Conservation (phyloP, 345 rosid species). For the Salix arbutifolia region DNA sequence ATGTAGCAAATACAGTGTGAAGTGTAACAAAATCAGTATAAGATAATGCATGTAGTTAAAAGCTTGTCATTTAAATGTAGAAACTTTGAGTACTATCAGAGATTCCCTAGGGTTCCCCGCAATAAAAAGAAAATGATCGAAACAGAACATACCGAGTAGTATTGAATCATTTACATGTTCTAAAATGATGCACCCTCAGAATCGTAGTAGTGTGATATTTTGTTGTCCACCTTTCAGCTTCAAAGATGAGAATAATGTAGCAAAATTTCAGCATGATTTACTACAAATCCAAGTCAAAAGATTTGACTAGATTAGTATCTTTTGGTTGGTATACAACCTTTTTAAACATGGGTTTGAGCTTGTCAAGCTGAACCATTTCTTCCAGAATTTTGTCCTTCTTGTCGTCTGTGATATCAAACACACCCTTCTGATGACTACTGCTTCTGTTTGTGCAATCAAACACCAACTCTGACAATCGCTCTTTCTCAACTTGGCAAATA, state of each 20-base stretch:
- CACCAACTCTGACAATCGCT: slow-evolving; percentile 47
- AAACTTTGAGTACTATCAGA: not conserved
- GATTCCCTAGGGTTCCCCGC: not conserved
- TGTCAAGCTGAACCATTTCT: slow-evolving; percentile 22
- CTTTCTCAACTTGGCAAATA: slow-evolving; percentile 47
- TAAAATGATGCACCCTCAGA: not conserved
- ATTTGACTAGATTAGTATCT: slow-evolving; percentile 18
- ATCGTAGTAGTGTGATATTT: not conserved
- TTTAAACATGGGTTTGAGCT: slow-evolving; percentile 21
- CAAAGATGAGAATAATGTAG: not conserved
- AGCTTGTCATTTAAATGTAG: not conserved
- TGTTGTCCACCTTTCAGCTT: not conserved
- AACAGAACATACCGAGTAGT: not conserved
- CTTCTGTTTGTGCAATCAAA: slow-evolving; percentile 31
- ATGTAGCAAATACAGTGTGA: too few relatives aligned
- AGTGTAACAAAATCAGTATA: not conserved
- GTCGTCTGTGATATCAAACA: not conserved
- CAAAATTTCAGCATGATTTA: not conserved
- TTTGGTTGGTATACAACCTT: slow-evolving; percentile 30
- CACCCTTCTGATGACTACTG: not conserved
- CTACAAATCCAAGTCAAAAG: slow-evolving; percentile 16
- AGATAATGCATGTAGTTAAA: not conserved
- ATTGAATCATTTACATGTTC: not conserved
- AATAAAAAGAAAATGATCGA: too few relatives aligned
- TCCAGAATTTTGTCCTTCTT: slow-evolving; percentile 31